Evolutionary conservation across 306 rosid genomes (phyloP), one percentile per base, ranked within the genome.

Genomic region (Ormosia semicastrata): DNA sequence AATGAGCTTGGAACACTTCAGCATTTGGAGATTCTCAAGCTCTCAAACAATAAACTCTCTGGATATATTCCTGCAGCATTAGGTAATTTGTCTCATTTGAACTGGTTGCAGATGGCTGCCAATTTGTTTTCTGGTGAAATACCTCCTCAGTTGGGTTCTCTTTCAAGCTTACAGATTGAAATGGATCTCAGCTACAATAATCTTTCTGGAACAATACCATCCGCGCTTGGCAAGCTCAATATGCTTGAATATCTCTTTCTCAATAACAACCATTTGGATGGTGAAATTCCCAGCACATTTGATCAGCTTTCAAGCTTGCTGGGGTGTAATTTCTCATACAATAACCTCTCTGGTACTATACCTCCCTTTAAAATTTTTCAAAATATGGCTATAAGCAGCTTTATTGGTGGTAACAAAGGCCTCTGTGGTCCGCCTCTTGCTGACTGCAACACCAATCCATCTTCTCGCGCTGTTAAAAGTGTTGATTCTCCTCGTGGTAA

Each of bases 311-410:
- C 92, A 8, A 92, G 99, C 81, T 87, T 96, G 84, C 4, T 89
- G 71, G 94, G 92, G 3, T 93, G 98, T 62, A 96, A 96, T 91
- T 94, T 96, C 91, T 96, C 99, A 57, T 83, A 84, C 91, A 96
- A 93, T 62, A 86, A 93, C 85, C 97, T 96, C 78, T 81, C 90
- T 2, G 99, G 99, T 15, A 86, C 98, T 34, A 81, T 93, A 50
- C 99, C 99, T 78, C 74, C 88, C 49, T 79, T 81, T 66, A 83
- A 92, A 9, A 76, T 93, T 73, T 93, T 93, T 81, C 91, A 82
- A 85, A 90, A 64, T 85, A 93, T 93, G 99, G 87, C 66, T 36
- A 2, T 70, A 11, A 91, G 87, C 80, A 96, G 97, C 94, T 93
- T 76, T 43, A 8, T 69, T 2, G 97, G 97, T 78, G 97, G 97